Base-by-base conservation (phyloP, 495 filamentous ascomycete species). In the Amniculicola lignicola region DNA sequence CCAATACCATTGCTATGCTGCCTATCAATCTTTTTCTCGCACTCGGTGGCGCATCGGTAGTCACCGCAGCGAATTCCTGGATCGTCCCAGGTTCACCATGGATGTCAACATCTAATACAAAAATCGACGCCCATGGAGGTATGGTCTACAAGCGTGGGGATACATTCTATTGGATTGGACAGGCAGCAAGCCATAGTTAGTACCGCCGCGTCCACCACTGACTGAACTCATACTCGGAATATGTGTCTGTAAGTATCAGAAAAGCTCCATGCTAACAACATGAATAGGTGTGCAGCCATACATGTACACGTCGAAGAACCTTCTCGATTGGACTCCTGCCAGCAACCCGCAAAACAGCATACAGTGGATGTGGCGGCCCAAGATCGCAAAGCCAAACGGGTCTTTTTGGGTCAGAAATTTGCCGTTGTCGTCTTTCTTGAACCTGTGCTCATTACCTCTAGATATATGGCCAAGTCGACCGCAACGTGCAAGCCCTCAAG, bases 391-490 rank as follows among this genome's bases (percentile, higher is more conserved):
- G 55, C 73, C 74, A 24, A 75, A 77, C 48, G 70, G 70, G 9
- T 62, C 64, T 2, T 77, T 70, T 38, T 75, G 68, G 68, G 44
- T 47, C 3, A 4, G 9, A 33, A 10, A 25, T 11, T 21, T 2
- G 4, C 15, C 41, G n/a, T n/a, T n/a, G n/a, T n/a, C n/a, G n/a
- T n/a, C n/a, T n/a, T n/a, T n/a, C n/a, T n/a, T n/a, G n/a, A n/a
- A n/a, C n/a, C n/a, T n/a, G n/a, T n/a, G n/a, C n/a, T n/a, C n/a
- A n/a, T n/a, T n/a, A n/a, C n/a, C 22, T 24, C 11, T 43, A 47
- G 44, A 66, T 77, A 12, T 77, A 69, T 62, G 75, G 75, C 2
- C 75, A 77, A 58, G 68, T 75, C 25, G 69, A 77, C 40, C 68
- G 74, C 15, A 70, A 74, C 37, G 67, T 73, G 11, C 69, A 76